Base-by-base conservation (phyloP, 352 stramenopile genomes). In the Bremia lactucae region DNA sequence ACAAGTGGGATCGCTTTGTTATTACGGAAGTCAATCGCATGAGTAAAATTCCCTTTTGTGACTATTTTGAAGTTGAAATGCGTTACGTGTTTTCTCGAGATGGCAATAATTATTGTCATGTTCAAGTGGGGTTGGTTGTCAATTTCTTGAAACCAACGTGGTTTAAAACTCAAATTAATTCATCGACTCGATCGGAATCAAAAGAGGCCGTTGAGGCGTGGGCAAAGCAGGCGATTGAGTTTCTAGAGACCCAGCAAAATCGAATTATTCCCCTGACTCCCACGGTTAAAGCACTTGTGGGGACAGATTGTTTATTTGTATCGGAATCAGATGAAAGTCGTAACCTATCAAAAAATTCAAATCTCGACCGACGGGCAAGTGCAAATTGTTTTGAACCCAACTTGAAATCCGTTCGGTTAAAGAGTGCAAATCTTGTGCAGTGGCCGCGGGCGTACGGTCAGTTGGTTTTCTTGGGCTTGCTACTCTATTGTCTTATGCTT, bases 161-260 rank as follows among this genome's bases (percentile, higher is more conserved):
- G 76, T 89, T 89, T 45, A 84, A 87, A 43, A 83, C 70, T 20
- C 76, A 89, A 36, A 89, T 89, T 31, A 71, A 80, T 31, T 89
- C 76, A 36, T 87, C 73, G 2, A 84, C 76, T 1, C 49, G 65
- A 19, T 83, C 73, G 1, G 76, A 89, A 42, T 78, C 65, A 8
- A 85, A 81, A 46, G 73, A 89, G 36, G 73, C 68, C 6, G 42
- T 81, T 2, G 72, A 85, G 39, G 42, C 59, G 2, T 88, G 76
- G 76, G 52, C 63, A 9, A 70, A 70, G 26, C 59, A 74, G 28
- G 63, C 72, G 0, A 62, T 75, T 19, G 44, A 71, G 24, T 70
- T 72, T 36, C 42, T 85, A 3, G 52, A 68, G 41, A 58, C 34
- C 0, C 65, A 76, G 25, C 31, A 47, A 36, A 55, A 68, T 40